These are phyloP conservation scores for Capniomyces stellatus DNA, from an alignment of 371 early-diverging fungal genomes.

Conservation along the genomic window DNA sequence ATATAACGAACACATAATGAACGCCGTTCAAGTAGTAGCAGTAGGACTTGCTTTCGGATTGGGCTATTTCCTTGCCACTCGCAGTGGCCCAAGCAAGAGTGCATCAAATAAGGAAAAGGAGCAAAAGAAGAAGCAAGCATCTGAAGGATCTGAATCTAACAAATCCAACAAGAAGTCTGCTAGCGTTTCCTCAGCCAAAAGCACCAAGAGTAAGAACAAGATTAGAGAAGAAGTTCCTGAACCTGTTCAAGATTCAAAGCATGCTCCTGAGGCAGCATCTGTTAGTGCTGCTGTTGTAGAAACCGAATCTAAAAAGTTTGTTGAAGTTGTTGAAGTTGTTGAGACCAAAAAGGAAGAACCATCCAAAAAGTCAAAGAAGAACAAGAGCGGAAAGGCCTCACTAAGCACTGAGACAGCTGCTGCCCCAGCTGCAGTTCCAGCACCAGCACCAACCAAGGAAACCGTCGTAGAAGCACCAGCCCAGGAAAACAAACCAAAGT, in stretches of 20 bases:
- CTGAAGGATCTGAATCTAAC: too few species aligned
- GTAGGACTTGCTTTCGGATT: neutral
- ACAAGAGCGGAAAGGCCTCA: neutral
- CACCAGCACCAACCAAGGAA: neutral
- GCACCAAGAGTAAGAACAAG: neutral
- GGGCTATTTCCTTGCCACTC: neutral
- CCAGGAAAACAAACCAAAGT: neutral
- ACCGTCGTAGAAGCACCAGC: neutral
- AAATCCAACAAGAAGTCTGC: too few species aligned
- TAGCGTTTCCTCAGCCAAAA: neutral
- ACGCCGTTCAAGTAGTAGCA: neutral
- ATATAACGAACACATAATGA: neutral
- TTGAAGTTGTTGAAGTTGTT: neutral
- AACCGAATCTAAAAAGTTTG: too few species aligned
- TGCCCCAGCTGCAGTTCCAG: neutral
- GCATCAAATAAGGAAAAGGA: neutral
- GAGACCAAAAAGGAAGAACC: neutral
- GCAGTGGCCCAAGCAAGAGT: neutral
- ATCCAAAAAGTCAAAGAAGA: neutral
- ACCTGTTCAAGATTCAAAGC: neutral
- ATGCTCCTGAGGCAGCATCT: neutral
- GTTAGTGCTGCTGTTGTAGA: neutral
- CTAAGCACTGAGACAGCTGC: neutral
- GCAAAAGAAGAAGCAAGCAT: neutral
- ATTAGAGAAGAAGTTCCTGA: neutral